A percentile compares a stretch with the other conserved stretches of the same genome.
Evolutionary conservation across 2,329 filamentous ascomycete genomes (phyloP).

Genomic region (Verticillium nonalfalfae): DNA sequence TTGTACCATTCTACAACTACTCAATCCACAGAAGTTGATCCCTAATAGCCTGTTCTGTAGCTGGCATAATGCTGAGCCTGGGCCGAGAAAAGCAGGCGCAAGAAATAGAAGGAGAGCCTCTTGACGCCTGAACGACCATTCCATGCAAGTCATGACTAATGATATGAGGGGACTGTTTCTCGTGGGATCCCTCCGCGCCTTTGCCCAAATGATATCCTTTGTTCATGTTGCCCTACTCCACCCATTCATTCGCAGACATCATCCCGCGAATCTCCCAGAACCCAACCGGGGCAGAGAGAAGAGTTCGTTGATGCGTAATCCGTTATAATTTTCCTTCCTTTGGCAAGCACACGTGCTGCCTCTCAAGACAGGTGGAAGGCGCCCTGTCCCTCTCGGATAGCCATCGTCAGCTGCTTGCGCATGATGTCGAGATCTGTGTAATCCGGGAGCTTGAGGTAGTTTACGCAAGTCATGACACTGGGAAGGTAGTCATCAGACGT

Average conservation of each 20-base stretch:
- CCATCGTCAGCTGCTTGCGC: constrained; percentile 70
- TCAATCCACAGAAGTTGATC: neutral
- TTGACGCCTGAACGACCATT: constrained; percentile 12
- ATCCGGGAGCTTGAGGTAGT: constrained; percentile 96
- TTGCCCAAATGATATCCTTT: constrained; percentile 1
- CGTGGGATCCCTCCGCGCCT: constrained; percentile 3
- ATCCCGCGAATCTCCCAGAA: constrained; percentile 5
- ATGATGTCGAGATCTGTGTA: constrained; percentile 77
- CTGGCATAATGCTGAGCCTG: neutral
- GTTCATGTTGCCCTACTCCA: constrained; percentile 1
- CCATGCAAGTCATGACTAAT: constrained; percentile 10
- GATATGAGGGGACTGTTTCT: neutral
- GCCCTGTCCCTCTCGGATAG: constrained; percentile 92
- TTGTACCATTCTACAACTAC: neutral
- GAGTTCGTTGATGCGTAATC: neutral
- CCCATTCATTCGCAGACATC: constrained; percentile 3
- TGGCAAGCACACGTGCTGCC: neutral
- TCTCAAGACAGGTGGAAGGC: constrained; percentile 87
- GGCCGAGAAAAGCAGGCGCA: neutral
- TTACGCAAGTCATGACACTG: constrained; percentile 99
- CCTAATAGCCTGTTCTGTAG: neutral
- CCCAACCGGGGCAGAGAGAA: neutral
- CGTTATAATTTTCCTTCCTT: neutral
- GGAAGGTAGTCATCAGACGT: constrained; percentile 96
- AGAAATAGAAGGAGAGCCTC: constrained; percentile 3